phyloP scores from a whole-genome alignment of 176 grass and related monocot genomes.

The Tillandsia leiboldiana region DNA sequence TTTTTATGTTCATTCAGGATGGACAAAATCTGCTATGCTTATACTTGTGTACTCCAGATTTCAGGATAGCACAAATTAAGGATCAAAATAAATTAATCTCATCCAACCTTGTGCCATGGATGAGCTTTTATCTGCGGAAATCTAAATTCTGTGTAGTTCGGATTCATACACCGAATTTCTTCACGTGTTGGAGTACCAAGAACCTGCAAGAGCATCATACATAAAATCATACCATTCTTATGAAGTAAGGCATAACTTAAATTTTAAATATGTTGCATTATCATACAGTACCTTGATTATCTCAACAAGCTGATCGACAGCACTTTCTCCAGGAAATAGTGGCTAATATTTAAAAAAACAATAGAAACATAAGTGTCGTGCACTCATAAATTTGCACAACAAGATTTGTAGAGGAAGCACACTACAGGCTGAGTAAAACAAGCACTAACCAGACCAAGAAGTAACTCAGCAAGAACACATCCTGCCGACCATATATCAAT shows the following conservation, averaged over 20 bases:
- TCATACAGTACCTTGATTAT: slow-evolving; percentile 52
- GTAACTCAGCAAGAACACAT: slow-evolving; percentile 88
- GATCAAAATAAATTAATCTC: background rate
- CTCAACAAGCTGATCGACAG: slow-evolving; percentile 71
- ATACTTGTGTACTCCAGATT: too few relatives aligned
- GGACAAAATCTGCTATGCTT: too few relatives aligned
- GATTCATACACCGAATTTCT: slow-evolving; percentile 76
- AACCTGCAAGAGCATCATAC: slow-evolving; percentile 25
- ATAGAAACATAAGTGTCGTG: background rate
- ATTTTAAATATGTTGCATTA: background rate
- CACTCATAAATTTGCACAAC: background rate
- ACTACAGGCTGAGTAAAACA: background rate
- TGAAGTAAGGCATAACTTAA: background rate
- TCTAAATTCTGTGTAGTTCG: slow-evolving; percentile 60
- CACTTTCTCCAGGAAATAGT: slow-evolving; percentile 67
- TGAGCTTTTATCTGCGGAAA: slow-evolving; percentile 79
- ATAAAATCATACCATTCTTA: background rate
- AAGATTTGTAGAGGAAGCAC: slow-evolving; percentile 1
- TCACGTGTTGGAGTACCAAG: slow-evolving; percentile 75
- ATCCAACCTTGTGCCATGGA: slow-evolving; percentile 59
- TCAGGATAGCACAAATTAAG: background rate
- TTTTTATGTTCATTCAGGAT: too few relatives aligned
- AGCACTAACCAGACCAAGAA: slow-evolving; percentile 74
- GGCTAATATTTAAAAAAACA: slow-evolving; percentile 33
- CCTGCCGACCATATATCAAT: slow-evolving; percentile 99